Conservation (phyloP, 345 rosid species). For the Isatis tinctoria region DNA sequence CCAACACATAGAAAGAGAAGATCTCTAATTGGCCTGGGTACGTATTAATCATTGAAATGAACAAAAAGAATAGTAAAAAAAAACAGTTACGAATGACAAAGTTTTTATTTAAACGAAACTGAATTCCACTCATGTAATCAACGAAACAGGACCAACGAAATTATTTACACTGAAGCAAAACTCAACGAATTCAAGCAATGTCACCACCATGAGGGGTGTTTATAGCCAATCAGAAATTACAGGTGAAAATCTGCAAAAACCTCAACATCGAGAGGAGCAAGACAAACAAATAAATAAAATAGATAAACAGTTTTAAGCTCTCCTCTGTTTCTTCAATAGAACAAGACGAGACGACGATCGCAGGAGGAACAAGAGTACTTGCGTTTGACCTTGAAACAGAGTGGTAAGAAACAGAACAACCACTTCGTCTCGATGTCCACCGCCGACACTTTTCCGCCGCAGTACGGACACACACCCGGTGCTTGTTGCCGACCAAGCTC, state of each 20-base stretch:
- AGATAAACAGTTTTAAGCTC: neutral
- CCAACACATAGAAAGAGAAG: neutral
- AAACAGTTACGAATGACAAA: neutral
- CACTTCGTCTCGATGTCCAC: constrained; percentile 62
- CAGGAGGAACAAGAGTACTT: constrained; percentile 62
- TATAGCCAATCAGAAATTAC: neutral
- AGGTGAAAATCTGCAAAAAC: constrained; percentile 13
- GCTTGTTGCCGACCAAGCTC: constrained; percentile 75
- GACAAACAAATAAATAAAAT: neutral
- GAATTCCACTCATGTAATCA: neutral
- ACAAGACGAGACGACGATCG: constrained; percentile 45
- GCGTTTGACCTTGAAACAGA: constrained; percentile 60
- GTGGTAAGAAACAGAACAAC: constrained; percentile 78
- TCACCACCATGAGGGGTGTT: constrained; percentile 6
- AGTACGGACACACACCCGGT: constrained; percentile 72
- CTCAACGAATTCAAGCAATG: neutral
- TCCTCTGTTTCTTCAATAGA: constrained; percentile 7
- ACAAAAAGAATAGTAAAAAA: neutral
- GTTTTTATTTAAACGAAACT: neutral
- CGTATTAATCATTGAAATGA: neutral
- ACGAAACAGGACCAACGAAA: neutral
- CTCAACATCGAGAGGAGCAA: constrained; percentile 12
- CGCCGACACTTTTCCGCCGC: constrained; percentile 73
- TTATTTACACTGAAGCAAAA: constrained; percentile 9
- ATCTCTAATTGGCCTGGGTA: neutral